Evolutionary conservation across 2,329 filamentous ascomycete genomes (phyloP).

Genomic region (Fusarium sp.): DNA sequence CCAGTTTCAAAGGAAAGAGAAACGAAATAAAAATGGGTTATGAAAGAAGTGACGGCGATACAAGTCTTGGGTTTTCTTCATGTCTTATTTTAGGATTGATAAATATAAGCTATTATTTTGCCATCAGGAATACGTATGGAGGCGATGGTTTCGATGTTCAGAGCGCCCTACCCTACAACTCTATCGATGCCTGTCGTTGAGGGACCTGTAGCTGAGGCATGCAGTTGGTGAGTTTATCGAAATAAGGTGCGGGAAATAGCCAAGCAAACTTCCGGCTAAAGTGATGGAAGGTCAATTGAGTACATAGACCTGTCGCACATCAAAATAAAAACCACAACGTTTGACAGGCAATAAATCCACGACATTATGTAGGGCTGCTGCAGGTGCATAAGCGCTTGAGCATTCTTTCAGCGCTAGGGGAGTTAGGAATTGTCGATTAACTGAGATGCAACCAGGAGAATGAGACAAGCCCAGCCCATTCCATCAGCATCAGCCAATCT

Average conservation of each 20-base stretch:
- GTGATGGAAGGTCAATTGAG: not conserved
- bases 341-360: not conserved
- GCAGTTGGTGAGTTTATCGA: not conserved
- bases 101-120: no score
- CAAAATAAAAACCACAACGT: not conserved
- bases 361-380: constrained; percentile 1
- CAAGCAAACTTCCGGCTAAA: not conserved
- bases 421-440: constrained; percentile 9
- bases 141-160: not conserved
- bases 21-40: no score
- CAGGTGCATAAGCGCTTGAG: constrained; percentile 10
- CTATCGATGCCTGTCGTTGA: not conserved
- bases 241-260: not conserved
- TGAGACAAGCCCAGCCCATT: constrained; percentile 19
- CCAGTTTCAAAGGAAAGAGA: no score
- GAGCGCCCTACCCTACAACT: not conserved
- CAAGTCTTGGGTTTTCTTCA: no score
- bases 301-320: not conserved
- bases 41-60: no score
- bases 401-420: not conserved
- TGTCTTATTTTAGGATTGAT: no score
- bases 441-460: not conserved
- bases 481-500: constrained; percentile 12
- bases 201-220: not conserved
- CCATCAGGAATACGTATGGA: not conserved